Base-by-base conservation (phyloP, 495 filamentous ascomycete genomes). In the Jackrogersella minutella region DNA sequence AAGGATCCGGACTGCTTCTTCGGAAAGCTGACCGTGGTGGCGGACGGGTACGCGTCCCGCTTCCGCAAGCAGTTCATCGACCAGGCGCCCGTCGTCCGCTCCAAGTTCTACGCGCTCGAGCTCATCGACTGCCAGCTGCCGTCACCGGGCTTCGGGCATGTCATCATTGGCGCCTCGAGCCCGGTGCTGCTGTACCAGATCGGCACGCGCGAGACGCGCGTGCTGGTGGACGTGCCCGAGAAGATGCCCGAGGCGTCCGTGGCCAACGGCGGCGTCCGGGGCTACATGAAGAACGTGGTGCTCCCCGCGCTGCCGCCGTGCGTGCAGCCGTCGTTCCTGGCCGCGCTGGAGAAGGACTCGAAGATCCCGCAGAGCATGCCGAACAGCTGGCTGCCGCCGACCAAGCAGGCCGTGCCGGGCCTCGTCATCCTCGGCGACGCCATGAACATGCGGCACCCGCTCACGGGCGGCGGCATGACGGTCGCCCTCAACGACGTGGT, bases 121-220 rank as follows among this genome's bases (percentile, higher is more conserved):
- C 84, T 99, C 24, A 90, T 93, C 71, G 94, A 99, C 74, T 90
- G 90, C 26, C 80, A 85, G 14, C 85, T 98, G 2, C 92, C 93
- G 3, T 77, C 77, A 19, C 86, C 89, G 2, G 76, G 84, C 63
- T 89, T 91, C 76, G 95, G 95, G 14, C 94, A 96, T 74, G 94
- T 99, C 50, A 80, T 97, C 34, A 87, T 99, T 58, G 89, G 90
- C 58, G 86, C 91, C 55, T 83, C 85, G 28, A 85, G 88, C 4
- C 94, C 94, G 1, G 88, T 97, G 41, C 87, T 99, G 16, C 85
- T 99, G 60, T 99, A 99, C 81, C 95, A 98, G 79, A 99, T 99
- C 77, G 94, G 96, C 69, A 90, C 92, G 10, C 92, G 90, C 79
- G 95, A 97, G 77, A 99, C 95, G 3, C 86, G 95, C 43, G 90